Conservation (phyloP, 75 land plant genomes). For the Picea glauca region DNA sequence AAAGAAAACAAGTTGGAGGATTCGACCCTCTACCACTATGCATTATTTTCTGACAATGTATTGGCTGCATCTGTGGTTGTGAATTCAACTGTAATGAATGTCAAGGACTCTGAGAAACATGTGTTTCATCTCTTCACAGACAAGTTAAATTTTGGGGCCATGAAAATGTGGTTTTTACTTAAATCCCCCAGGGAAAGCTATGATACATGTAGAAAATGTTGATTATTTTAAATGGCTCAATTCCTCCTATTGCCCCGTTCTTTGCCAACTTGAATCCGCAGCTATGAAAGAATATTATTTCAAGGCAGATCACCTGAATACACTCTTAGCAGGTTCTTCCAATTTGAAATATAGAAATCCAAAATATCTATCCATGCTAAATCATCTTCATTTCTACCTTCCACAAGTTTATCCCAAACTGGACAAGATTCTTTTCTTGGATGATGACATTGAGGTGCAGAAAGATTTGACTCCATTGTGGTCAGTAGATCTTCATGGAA, state of each 20-base stretch:
- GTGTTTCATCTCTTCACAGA: slow-evolving; percentile 94
- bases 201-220: slow-evolving; percentile 62
- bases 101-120: slow-evolving; percentile 77
- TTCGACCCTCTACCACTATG: slow-evolving; percentile 78
- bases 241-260: slow-evolving; percentile 67
- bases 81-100: slow-evolving; percentile 69
- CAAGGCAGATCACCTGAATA: slow-evolving; percentile 60
- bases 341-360: slow-evolving; percentile 78
- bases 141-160: slow-evolving; percentile 74
- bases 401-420: slow-evolving; percentile 74
- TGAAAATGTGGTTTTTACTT: slow-evolving; percentile 92
- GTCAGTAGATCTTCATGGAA: slow-evolving; percentile 74
- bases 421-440: slow-evolving; percentile 79
- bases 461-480: slow-evolving; percentile 85
- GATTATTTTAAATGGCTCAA: slow-evolving; percentile 84
- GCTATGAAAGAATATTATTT: slow-evolving; percentile 66
- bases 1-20: slow-evolving; percentile 54
- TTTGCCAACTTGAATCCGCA: slow-evolving; percentile 70
- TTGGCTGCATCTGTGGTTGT: slow-evolving; percentile 86
- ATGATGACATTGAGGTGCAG: slow-evolving; percentile 93
- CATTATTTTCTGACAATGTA: slow-evolving; percentile 86
- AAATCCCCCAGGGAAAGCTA: slow-evolving; percentile 55
- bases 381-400: slow-evolving; percentile 69
- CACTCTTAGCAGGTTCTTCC: slow-evolving; percentile 46
- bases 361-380: slow-evolving; percentile 73